Percentiles rank a stretch among this genome's conserved stretches.
phyloP scores from a whole-genome alignment of 371 early-diverging fungal genomes.

The Catenaria anguillulae region DNA sequence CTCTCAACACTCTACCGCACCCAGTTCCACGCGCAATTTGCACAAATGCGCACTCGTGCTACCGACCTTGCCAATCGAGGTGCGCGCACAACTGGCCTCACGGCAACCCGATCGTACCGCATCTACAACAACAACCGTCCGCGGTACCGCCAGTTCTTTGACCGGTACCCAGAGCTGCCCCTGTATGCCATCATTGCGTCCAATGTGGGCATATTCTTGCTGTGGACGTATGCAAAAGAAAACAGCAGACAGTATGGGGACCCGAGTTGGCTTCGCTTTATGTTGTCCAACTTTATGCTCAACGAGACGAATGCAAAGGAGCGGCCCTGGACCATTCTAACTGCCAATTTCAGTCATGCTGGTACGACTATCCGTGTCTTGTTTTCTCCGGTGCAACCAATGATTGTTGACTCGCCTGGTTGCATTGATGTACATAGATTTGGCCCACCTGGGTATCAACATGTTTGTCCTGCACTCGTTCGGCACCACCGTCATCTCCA shows the following conservation, averaged over 20 bases:
- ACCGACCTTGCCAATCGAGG: too few relatives aligned
- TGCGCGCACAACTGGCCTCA: too few relatives aligned
- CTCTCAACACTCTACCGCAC: too few relatives aligned
- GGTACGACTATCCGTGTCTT: not conserved
- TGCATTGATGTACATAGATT: not conserved
- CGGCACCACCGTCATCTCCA: not conserved
- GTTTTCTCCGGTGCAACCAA: not conserved
- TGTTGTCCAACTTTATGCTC: not conserved
- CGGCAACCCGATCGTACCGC: too few relatives aligned
- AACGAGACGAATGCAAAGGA: not conserved
- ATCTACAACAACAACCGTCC: too few relatives aligned
- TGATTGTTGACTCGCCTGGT: not conserved
- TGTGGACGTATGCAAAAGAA: not conserved
- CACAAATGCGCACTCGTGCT: too few relatives aligned
- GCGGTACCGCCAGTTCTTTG: too few relatives aligned
- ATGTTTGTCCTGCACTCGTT: slow-evolving; percentile 5
- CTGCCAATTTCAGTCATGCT: slow-evolving; percentile 1
- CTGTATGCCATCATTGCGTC: not conserved
- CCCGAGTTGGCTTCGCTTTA: not conserved
- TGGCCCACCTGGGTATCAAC: not conserved
- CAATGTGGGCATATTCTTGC: not conserved
- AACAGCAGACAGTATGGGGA: not conserved
- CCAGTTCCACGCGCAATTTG: too few relatives aligned
- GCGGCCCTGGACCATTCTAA: slow-evolving; percentile 4
- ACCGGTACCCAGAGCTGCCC: not conserved